Conservation (phyloP, 225 moss, liverwort and hornwort species). For the Physcomitrium patens region DNA sequence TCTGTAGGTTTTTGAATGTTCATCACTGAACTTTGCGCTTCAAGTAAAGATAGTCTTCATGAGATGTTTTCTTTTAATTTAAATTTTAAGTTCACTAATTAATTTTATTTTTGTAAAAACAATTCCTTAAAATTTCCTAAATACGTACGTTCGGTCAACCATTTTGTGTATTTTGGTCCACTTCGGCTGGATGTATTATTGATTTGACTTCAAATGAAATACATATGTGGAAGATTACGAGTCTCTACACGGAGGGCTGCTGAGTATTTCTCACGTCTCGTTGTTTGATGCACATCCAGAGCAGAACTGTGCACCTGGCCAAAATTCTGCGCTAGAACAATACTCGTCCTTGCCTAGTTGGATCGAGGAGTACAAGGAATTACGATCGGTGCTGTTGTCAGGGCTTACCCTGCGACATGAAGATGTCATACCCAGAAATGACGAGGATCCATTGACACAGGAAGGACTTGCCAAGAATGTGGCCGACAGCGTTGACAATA, state of each 20-base stretch:
- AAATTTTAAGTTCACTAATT: too few relatives aligned
- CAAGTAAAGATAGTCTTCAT: slow-evolving; percentile 7
- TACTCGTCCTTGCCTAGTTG: slow-evolving; percentile 64
- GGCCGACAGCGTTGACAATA: slow-evolving; percentile 11
- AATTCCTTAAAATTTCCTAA: not conserved
- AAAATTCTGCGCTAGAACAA: slow-evolving; percentile 42
- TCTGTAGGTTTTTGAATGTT: not conserved
- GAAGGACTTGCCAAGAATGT: not conserved
- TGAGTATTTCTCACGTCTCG: slow-evolving; percentile 10
- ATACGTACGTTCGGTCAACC: not conserved
- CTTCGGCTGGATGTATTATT: not conserved
- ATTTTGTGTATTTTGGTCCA: not conserved
- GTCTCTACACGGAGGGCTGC: slow-evolving; percentile 8
- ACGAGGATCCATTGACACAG: slow-evolving; percentile 21
- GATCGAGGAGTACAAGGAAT: slow-evolving; percentile 58
- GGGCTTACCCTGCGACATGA: slow-evolving; percentile 35
- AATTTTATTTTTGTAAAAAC: not conserved
- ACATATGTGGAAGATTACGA: not conserved
- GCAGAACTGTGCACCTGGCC: slow-evolving; percentile 17
- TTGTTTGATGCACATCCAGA: slow-evolving; percentile 43
- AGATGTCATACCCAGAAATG: slow-evolving; percentile 13
- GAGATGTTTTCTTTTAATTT: not conserved
- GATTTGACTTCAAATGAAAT: not conserved
- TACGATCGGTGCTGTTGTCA: slow-evolving; percentile 36
- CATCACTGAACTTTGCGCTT: too few relatives aligned